phyloP scores from a whole-genome alignment of 306 rosid species.

The Astragalus membranaceus region DNA sequence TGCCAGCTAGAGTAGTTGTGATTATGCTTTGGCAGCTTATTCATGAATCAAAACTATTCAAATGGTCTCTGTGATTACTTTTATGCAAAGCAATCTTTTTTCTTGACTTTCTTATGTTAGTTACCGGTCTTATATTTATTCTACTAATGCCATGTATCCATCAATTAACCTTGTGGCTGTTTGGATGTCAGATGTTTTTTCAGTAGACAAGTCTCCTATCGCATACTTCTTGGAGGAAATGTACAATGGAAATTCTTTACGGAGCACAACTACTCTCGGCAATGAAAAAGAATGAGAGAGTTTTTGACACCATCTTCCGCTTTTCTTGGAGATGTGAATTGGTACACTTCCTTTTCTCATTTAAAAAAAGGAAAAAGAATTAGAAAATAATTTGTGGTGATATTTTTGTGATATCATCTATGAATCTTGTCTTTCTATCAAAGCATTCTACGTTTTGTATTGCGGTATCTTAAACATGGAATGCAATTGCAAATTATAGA shows the following conservation, averaged over 20 bases:
- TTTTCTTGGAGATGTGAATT: constrained; percentile 99
- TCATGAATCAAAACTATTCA: constrained; percentile 1
- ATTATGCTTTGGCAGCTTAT: constrained; percentile 11
- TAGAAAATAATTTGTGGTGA: background rate
- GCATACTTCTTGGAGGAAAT: too few relatives aligned
- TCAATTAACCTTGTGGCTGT: too few relatives aligned
- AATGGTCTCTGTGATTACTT: background rate
- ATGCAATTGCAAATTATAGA: constrained; percentile 79
- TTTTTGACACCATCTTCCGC: constrained; percentile 92
- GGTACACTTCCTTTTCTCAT: constrained; percentile 45
- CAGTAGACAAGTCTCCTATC: too few relatives aligned
- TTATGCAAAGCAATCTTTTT: background rate
- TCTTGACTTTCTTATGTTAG: background rate
- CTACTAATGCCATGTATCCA: background rate
- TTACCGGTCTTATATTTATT: too few relatives aligned
- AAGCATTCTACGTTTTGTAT: constrained; percentile 18
- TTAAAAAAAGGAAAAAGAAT: background rate
- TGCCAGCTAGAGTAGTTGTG: background rate
- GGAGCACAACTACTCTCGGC: too few relatives aligned
- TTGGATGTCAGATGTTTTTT: too few relatives aligned
- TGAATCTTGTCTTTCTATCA: constrained; percentile 5
- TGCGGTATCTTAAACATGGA: constrained; percentile 23
- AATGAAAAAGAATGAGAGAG: constrained; percentile 90
- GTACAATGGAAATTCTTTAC: too few relatives aligned
- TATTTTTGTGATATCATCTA: constrained; percentile 19